A percentile compares a stretch with the other conserved stretches of the same genome.
Conservation (phyloP, 2,329 filamentous ascomycete genomes). For the Colletotrichum paranaense region DNA sequence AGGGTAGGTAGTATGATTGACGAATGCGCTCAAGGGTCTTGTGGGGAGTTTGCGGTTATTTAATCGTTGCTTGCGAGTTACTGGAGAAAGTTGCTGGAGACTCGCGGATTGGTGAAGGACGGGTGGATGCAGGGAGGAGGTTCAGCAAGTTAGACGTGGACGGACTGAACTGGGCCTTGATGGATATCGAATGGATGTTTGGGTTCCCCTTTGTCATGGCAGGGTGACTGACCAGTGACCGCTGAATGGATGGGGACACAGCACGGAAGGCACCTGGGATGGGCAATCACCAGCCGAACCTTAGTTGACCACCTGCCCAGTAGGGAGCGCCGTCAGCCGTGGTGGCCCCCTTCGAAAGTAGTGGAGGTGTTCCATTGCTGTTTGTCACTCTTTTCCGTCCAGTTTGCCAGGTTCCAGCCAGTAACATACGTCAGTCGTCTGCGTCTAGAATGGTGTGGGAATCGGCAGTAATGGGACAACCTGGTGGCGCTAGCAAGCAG, state of each 20-base stretch:
- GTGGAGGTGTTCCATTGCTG: not conserved
- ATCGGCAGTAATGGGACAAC: constrained; percentile 6
- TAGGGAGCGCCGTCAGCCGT: not conserved
- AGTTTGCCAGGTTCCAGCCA: not conserved
- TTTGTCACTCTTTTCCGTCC: not conserved
- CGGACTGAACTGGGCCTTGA: not conserved
- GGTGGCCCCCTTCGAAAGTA: not conserved
- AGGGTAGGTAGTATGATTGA: not conserved
- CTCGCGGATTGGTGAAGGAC: not conserved
- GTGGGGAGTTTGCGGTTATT: constrained; percentile 25
- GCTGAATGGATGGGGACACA: not conserved
- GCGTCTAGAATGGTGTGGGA: not conserved
- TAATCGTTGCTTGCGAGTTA: constrained; percentile 25
- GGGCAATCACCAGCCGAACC: not conserved
- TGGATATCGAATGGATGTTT: constrained; percentile 4
- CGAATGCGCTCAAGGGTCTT: constrained; percentile 1
- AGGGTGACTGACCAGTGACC: not conserved
- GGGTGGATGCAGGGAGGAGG: constrained; percentile 27
- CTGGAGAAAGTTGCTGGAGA: constrained; percentile 21
- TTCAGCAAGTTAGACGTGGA: constrained; percentile 2
- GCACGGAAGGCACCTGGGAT: not conserved
- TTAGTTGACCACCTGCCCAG: constrained; percentile 18
- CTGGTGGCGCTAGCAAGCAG: not conserved
- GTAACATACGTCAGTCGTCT: not conserved
- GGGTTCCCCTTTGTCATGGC: constrained; percentile 2